A percentile compares a stretch with the other conserved stretches of the same genome.
These are phyloP conservation scores for Annona cherimola DNA, from an alignment of 164 flowering plant species.

Conservation along the genomic window DNA sequence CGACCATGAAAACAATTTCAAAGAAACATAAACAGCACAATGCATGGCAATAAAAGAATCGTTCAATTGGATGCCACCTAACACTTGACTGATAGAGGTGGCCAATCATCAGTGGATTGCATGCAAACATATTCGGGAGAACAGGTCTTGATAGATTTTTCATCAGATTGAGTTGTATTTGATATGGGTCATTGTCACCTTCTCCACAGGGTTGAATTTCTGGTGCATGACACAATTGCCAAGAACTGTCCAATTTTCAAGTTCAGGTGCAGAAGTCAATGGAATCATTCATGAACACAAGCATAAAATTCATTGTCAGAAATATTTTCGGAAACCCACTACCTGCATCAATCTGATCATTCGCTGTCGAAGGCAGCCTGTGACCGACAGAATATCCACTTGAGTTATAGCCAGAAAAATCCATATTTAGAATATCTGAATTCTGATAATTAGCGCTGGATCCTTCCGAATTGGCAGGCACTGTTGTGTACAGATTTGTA, in stretches of 20 bases:
- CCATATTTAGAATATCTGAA: slow-evolving; percentile 20
- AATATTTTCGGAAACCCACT: background rate
- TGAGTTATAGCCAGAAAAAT: slow-evolving; percentile 22
- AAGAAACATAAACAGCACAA: background rate
- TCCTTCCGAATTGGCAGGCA: slow-evolving; percentile 30
- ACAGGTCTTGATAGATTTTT: too few relatives aligned
- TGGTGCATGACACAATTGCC: background rate
- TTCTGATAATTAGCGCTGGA: slow-evolving; percentile 26
- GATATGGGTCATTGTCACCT: background rate
- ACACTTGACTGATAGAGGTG: background rate
- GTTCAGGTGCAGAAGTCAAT: too few relatives aligned
- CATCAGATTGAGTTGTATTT: too few relatives aligned
- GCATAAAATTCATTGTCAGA: background rate
- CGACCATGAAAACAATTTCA: background rate
- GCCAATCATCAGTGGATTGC: background rate
- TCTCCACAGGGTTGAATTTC: background rate
- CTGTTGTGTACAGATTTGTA: slow-evolving; percentile 34
- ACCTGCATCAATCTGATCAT: slow-evolving; percentile 46
- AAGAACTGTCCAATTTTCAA: too few relatives aligned
- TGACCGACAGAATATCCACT: slow-evolving; percentile 29
- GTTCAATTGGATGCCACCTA: background rate
- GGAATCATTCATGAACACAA: background rate
- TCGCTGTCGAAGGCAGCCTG: slow-evolving; percentile 23
- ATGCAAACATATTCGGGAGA: background rate
- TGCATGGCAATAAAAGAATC: background rate